A percentile compares a stretch with the other conserved stretches of the same genome.
phyloP scores from a whole-genome alignment of 2,329 filamentous ascomycete genomes.

The Tolypocladium amazonense region DNA sequence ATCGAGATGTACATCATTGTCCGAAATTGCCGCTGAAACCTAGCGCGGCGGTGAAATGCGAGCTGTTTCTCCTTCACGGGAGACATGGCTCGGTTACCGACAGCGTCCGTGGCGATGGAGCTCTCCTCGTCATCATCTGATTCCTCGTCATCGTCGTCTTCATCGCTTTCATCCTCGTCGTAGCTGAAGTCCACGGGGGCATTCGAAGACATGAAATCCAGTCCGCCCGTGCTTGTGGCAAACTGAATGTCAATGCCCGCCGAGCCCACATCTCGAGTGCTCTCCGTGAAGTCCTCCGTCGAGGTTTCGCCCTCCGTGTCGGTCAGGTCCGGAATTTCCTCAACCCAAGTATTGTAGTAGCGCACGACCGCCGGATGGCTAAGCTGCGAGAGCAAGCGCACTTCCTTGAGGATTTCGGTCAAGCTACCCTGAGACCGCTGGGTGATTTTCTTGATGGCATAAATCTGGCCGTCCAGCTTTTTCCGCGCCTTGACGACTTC shows the following conservation, averaged over 20 bases:
- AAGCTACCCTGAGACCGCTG: constrained; percentile 70
- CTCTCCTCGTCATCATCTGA: constrained; percentile 35
- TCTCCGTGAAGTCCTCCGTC: constrained; percentile 34
- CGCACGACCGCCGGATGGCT: constrained; percentile 81
- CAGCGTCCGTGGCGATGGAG: constrained; percentile 21
- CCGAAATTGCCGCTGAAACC: constrained; percentile 42
- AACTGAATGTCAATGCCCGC: constrained; percentile 43
- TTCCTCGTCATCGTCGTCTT: constrained; percentile 34
- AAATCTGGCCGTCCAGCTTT: constrained; percentile 85
- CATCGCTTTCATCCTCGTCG: constrained; percentile 36
- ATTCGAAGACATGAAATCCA: constrained; percentile 90
- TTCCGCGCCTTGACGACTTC: constrained; percentile 94
- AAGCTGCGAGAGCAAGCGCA: constrained; percentile 79
- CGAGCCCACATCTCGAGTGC: constrained; percentile 26
- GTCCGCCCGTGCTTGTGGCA: constrained; percentile 61
- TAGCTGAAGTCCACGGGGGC: constrained; percentile 71
- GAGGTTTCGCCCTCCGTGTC: constrained; percentile 48
- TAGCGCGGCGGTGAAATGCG: constrained; percentile 17
- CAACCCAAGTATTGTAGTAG: constrained; percentile 93
- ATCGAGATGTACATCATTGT: constrained; percentile 94
- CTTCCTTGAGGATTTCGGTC: constrained; percentile 74
- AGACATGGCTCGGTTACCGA: constrained; percentile 14
- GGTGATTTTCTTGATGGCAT: constrained; percentile 94
- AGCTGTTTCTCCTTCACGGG: constrained; percentile 18
- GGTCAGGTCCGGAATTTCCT: constrained; percentile 49